These are phyloP conservation scores for Cocos nucifera DNA, from an alignment of 176 grass and related monocot genomes.

Conservation along the genomic window DNA sequence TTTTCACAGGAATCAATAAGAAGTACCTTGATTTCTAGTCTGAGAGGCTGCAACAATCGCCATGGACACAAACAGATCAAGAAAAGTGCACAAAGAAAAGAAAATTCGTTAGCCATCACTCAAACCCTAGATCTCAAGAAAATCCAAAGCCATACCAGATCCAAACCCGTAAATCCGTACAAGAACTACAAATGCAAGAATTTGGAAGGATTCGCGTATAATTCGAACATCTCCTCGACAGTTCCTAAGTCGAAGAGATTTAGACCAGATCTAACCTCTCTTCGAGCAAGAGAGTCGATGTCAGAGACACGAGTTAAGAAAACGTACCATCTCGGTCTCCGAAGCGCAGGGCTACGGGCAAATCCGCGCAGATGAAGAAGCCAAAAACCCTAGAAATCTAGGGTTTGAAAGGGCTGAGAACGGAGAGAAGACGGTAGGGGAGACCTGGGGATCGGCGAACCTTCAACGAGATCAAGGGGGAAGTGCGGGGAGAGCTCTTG, in stretches of 20 bases:
- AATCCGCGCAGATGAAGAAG: slow-evolving; percentile 3
- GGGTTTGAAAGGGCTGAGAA: background rate
- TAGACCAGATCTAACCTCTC: background rate
- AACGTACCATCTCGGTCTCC: slow-evolving; percentile 30
- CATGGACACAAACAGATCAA: slow-evolving; percentile 25
- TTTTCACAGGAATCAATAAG: slow-evolving; percentile 12
- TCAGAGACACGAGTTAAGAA: slow-evolving; percentile 5
- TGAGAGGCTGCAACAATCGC: slow-evolving; percentile 65
- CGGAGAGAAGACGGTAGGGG: background rate
- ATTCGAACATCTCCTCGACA: no score
- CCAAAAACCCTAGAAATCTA: slow-evolving; percentile 8
- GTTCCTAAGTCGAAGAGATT: background rate
- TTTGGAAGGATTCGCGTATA: slow-evolving; percentile 1
- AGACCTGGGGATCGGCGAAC: background rate
- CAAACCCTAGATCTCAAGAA: slow-evolving; percentile 54
- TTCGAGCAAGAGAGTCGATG: background rate
- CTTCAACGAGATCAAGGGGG: no score
- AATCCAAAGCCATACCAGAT: background rate
- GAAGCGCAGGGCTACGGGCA: slow-evolving; percentile 3
- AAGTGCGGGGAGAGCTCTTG: no score
- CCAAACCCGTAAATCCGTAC: background rate
- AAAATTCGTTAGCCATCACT: slow-evolving; percentile 8
- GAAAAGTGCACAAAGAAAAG: slow-evolving; percentile 15
- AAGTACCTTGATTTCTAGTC: slow-evolving; percentile 99
- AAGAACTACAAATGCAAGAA: slow-evolving; percentile 4